These are phyloP conservation scores for Talaromyces ruber DNA, from an alignment of 495 filamentous ascomycete genomes.

Conservation along the genomic window DNA sequence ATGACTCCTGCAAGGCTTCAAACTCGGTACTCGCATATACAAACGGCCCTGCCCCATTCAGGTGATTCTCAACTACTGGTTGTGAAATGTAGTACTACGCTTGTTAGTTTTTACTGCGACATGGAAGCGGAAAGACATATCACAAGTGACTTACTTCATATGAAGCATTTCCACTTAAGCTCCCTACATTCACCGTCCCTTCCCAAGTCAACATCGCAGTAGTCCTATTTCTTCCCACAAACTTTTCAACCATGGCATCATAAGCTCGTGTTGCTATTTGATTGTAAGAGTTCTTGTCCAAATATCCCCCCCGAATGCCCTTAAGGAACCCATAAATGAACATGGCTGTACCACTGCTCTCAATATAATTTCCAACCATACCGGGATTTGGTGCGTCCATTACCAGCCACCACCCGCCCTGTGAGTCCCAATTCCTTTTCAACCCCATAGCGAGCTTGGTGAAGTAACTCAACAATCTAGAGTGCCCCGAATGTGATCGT, in stretches of 20 bases:
- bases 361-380: slow-evolving; percentile 36
- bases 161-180: neutral
- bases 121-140: neutral
- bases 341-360: slow-evolving; percentile 51
- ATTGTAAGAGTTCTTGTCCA: neutral
- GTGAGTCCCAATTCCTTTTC: neutral
- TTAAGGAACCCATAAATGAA: slow-evolving; percentile 40
- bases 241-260: neutral
- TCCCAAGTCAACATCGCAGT: neutral
- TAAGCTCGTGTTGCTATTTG: neutral
- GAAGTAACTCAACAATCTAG: neutral
- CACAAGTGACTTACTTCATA: neutral
- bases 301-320: neutral
- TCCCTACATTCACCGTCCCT: neutral
- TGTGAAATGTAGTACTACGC: neutral
- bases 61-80: neutral
- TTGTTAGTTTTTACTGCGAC: neutral
- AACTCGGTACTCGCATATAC: neutral
- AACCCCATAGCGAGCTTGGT: neutral
- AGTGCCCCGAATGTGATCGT: neutral
- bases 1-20: neutral
- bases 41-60: neutral
- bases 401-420: neutral
- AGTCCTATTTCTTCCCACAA: neutral
- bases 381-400: neutral